phyloP scores from a whole-genome alignment of 202 grass and related monocot genomes.

The Hordeum pubiflorum region DNA sequence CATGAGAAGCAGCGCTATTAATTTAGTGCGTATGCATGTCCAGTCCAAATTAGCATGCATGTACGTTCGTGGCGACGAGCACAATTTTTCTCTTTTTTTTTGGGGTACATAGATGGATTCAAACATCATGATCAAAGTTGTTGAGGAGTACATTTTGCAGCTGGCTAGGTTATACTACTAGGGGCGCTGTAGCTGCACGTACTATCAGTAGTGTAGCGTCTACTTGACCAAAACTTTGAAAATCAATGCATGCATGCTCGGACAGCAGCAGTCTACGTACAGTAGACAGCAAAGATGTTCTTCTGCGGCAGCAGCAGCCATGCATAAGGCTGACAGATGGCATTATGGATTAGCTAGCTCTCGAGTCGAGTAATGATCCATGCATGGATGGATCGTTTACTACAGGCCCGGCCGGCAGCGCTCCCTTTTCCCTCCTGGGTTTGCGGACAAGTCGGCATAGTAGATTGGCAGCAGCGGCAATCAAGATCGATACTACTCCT shows the following conservation, averaged over 20 bases:
- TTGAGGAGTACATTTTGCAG: background rate
- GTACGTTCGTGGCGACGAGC: no score
- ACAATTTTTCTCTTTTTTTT: background rate
- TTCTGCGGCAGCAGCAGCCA: background rate
- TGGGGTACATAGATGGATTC: background rate
- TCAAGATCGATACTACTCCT: background rate
- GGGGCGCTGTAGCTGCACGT: background rate
- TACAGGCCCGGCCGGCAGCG: background rate
- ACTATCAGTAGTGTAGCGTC: background rate
- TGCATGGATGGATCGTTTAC: background rate
- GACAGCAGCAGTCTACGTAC: background rate
- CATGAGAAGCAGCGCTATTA: background rate
- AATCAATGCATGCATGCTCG: background rate
- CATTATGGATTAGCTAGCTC: constrained; percentile 8
- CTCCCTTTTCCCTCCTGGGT: constrained; percentile 13
- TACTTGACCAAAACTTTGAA: background rate
- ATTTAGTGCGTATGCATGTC: background rate
- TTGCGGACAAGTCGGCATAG: constrained; percentile 7
- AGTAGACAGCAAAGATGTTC: background rate
- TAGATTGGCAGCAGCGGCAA: background rate
- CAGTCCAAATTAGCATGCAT: no score
- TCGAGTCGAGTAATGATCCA: background rate
- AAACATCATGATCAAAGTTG: background rate
- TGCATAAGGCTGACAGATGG: constrained; percentile 29
- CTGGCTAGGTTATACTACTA: background rate